Evolutionary conservation across 116 monocot genomes (phyloP).

Genomic region (Posidonia oceanica): DNA sequence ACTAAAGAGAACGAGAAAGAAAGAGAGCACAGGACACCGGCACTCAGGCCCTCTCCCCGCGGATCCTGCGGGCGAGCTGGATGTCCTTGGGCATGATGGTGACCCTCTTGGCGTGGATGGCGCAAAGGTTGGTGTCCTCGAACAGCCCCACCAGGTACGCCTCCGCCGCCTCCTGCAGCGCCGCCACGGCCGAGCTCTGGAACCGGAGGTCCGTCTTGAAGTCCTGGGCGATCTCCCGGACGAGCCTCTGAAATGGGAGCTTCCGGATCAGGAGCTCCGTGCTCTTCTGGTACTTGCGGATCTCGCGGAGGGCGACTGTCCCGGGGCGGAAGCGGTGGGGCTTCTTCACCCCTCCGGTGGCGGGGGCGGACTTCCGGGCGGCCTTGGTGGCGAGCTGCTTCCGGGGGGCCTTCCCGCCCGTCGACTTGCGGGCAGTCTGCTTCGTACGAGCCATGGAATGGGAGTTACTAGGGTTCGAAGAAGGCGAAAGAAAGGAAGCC

Average conservation of each 20-base stretch:
- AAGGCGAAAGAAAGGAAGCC: neutral
- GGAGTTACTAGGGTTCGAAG: slow-evolving; percentile 5
- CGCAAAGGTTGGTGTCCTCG: slow-evolving; percentile 63
- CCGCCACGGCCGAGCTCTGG: too few species aligned
- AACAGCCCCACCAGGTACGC: slow-evolving; percentile 57
- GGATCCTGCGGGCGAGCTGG: slow-evolving; percentile 31
- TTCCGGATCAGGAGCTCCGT: too few species aligned
- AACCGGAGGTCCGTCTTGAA: neutral
- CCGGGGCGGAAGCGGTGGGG: too few species aligned
- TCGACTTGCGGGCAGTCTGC: slow-evolving; percentile 9
- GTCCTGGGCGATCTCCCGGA: neutral
- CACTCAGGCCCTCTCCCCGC: neutral
- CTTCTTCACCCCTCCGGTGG: too few species aligned
- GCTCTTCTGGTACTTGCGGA: too few species aligned
- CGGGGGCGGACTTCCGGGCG: slow-evolving; percentile 43
- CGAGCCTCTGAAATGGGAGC: neutral
- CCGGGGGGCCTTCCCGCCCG: slow-evolving; percentile 56
- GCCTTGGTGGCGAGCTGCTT: slow-evolving; percentile 68
- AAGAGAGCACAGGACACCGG: too few species aligned
- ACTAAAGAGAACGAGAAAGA: too few species aligned
- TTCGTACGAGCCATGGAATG: too few species aligned
- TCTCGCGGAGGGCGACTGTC: too few species aligned
- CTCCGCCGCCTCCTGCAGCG: slow-evolving; percentile 8
- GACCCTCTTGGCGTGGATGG: slow-evolving; percentile 65
- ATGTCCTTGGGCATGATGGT: slow-evolving; percentile 82